Evolutionary conservation across 352 stramenopile species (phyloP).

Genomic region (Pythium brachiatum): DNA sequence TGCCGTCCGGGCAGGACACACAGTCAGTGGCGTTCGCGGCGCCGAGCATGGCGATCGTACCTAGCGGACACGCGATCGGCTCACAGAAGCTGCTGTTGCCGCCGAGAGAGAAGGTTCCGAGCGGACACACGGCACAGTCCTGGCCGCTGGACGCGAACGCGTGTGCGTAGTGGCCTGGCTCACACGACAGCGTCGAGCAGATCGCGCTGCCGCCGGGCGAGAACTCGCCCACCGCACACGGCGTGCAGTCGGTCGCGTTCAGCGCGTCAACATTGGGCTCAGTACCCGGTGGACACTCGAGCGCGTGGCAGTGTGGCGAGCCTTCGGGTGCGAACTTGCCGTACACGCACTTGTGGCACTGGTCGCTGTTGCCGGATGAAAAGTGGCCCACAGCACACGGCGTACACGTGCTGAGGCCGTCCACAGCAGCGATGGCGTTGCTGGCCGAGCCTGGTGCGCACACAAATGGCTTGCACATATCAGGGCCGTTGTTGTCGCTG

Average conservation of each 20-base stretch:
- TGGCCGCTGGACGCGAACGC: slow-evolving; percentile 24
- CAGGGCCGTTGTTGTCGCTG: slow-evolving; percentile 32
- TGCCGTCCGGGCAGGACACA: slow-evolving; percentile 27
- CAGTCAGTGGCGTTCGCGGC: slow-evolving; percentile 34
- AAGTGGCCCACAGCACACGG: slow-evolving; percentile 28
- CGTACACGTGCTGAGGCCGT: slow-evolving; percentile 19
- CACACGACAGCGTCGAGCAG: slow-evolving; percentile 31
- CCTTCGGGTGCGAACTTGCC: slow-evolving; percentile 31
- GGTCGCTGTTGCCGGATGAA: slow-evolving; percentile 32
- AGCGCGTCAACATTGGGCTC: slow-evolving; percentile 27
- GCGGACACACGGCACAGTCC: slow-evolving; percentile 35
- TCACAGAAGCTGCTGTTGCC: slow-evolving; percentile 29
- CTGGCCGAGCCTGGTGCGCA: slow-evolving; percentile 32
- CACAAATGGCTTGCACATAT: slow-evolving; percentile 38
- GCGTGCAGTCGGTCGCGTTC: slow-evolving; percentile 38
- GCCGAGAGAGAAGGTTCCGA: slow-evolving; percentile 36
- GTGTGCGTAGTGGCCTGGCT: slow-evolving; percentile 27
- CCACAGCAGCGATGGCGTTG: slow-evolving; percentile 5
- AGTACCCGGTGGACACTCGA: slow-evolving; percentile 32
- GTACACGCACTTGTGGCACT: slow-evolving; percentile 35
- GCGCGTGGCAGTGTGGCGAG: slow-evolving; percentile 26
- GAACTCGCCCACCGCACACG: slow-evolving; percentile 35
- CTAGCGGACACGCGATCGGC: slow-evolving; percentile 24
- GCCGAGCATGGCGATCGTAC: slow-evolving; percentile 30
- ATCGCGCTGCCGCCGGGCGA: slow-evolving; percentile 25